A percentile compares a stretch with the other conserved stretches of the same genome.
These are phyloP conservation scores for Crithidia bombi DNA, from an alignment of 208 protist genomes.

Conservation along the genomic window DNA sequence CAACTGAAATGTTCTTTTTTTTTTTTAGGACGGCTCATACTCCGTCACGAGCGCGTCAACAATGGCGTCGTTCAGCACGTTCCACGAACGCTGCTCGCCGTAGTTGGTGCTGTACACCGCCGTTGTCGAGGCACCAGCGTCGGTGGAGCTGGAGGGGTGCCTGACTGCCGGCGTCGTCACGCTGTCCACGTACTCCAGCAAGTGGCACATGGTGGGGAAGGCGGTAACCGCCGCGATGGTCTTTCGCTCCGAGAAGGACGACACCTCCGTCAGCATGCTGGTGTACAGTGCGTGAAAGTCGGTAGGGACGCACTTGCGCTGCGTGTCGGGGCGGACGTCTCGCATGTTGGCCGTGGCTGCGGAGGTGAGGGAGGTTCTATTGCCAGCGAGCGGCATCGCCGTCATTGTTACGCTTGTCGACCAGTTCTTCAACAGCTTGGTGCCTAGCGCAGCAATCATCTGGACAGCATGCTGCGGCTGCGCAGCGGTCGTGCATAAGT, in stretches of 20 bases:
- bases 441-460: slow-evolving; percentile 31
- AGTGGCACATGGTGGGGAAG: slow-evolving; percentile 68
- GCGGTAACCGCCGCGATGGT: slow-evolving; percentile 52
- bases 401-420: background rate
- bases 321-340: slow-evolving; percentile 49
- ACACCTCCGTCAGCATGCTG: slow-evolving; percentile 72
- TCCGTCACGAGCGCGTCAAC: slow-evolving; percentile 37
- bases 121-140: no score
- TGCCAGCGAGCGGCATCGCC: background rate
- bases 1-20: background rate
- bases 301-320: slow-evolving; percentile 65
- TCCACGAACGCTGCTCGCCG: slow-evolving; percentile 43
- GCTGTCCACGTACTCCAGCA: slow-evolving; percentile 59
- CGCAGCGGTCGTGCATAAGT: slow-evolving; percentile 31
- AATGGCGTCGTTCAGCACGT: slow-evolving; percentile 45
- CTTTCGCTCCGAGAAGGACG: slow-evolving; percentile 58
- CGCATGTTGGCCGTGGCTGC: background rate
- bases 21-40: slow-evolving; percentile 19
- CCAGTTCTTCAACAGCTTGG: slow-evolving; percentile 32
- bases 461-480: slow-evolving; percentile 20
- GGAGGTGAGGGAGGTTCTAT: background rate
- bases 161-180: background rate
- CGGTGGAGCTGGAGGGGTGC: background rate
- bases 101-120: slow-evolving; percentile 45
- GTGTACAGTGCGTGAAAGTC: slow-evolving; percentile 77